Conservation (phyloP, 169 alveolate species). For the Ichthyophthirius multifiliis region DNA sequence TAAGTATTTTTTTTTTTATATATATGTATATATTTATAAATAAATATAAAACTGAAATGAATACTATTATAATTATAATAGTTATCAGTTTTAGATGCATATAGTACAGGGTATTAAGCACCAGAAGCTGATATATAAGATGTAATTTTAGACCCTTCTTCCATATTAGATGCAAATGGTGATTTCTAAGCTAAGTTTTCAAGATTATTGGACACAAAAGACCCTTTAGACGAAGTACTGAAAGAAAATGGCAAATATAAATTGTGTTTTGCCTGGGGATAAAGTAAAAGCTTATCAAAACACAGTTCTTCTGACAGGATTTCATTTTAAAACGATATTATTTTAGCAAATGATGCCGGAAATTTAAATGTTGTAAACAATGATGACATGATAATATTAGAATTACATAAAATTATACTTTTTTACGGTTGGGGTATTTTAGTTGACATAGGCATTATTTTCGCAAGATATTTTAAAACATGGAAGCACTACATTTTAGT, state of each 20-base stretch:
- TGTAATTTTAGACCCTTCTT: no score
- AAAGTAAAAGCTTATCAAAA: neutral
- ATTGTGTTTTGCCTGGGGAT: slow-evolving; percentile 23
- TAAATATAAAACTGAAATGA: neutral
- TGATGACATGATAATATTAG: neutral
- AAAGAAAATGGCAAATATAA: neutral
- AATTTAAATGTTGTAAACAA: neutral
- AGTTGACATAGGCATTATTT: slow-evolving; percentile 27
- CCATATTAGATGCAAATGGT: neutral
- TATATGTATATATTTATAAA: neutral
- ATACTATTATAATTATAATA: no score
- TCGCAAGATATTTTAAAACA: slow-evolving; percentile 26
- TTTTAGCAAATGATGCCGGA: neutral
- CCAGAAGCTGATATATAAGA: slow-evolving; percentile 9
- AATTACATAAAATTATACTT: neutral
- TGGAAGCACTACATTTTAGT: slow-evolving; percentile 2
- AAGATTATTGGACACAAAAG: slow-evolving; percentile 23
- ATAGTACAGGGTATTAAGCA: neutral
- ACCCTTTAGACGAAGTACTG: neutral
- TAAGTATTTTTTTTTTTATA: neutral
- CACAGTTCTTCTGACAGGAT: neutral
- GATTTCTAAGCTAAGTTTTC: slow-evolving; percentile 13
- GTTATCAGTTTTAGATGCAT: neutral
- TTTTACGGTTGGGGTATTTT: slow-evolving; percentile 34
- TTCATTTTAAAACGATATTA: neutral